Evolutionary conservation across 192 early-diverging fungal genomes (phyloP).

Genomic region (Backusella macrospora): DNA sequence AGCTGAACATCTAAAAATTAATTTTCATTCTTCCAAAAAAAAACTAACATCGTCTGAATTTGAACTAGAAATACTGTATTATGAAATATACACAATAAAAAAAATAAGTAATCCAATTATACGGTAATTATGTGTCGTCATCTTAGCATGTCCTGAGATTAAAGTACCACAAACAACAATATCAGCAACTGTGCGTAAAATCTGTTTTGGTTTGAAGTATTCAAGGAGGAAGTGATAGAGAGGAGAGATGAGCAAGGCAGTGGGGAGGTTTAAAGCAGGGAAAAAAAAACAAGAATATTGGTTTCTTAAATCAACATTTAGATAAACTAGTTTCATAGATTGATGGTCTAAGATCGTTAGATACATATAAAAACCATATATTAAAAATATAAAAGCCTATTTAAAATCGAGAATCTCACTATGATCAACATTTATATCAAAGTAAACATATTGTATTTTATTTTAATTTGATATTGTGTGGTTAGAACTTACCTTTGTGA

Average conservation of each 20-base stretch:
- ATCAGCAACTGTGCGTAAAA: slow-evolving; percentile 6
- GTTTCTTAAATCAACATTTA: too few species aligned
- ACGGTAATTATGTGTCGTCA: neutral
- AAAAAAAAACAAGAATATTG: neutral
- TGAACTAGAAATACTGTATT: too few species aligned
- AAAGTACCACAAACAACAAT: neutral
- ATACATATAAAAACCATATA: neutral
- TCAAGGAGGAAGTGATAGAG: too few species aligned
- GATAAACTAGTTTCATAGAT: too few species aligned
- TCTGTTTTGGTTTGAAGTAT: neutral
- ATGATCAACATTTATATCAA: too few species aligned
- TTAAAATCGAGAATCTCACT: neutral
- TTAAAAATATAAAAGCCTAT: neutral
- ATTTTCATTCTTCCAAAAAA: too few species aligned
- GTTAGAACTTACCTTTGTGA: neutral
- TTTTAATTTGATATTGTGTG: neutral
- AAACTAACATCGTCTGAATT: too few species aligned
- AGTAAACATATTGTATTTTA: neutral
- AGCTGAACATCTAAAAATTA: too few species aligned
- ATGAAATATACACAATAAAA: neutral
- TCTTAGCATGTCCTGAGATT: neutral
- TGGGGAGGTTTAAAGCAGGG: neutral
- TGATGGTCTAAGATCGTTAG: too few species aligned
- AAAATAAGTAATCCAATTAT: neutral
- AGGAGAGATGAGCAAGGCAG: neutral